Base-by-base conservation (phyloP, 2,329 filamentous ascomycete genomes). In the Monascus ruber region DNA sequence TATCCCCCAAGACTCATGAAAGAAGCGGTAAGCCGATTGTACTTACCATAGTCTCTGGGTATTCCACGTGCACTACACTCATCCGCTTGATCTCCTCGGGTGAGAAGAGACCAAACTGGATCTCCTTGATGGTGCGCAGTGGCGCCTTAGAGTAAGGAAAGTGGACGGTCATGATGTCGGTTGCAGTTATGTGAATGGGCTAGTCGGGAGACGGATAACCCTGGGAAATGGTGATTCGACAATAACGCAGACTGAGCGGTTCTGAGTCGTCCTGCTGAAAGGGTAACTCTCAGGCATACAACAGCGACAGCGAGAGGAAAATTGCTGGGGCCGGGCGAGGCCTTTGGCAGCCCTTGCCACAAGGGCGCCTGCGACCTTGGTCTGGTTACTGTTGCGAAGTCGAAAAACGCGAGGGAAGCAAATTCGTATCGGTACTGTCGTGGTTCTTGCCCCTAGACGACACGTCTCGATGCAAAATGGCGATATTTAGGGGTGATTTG, bases 61-160 rank as follows among this genome's bases (percentile, higher is more conserved):
- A 96, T 63, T 91, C 77, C 62, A 98, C 89, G 63, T 94, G 85
- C 53, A 81, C 84, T 47, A 96, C 89, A 67, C 88, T 95, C 86
- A 96, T 93, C 57, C 83, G 88, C 73, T 98, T 96, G 68, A 96
- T 94, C 72, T 98, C 93, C 64, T 98, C 91, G 25, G 91, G 91
- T 29, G 91, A 94, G 66, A 98, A 78, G 61, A 98, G 77, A 60
- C 91, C 91, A 62, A 98, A 98, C 73, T 98, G 93, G 56, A 98
- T 94, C 75, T 98, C 93, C 75, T 95, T 83, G 57, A 98, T 88
- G 51, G 84, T 94, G 74, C 91, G 89, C 76, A 96, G 76, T 65
- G 88, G 88, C 77, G 85, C 88, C 76, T 84, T 88, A 63, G 85
- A 94, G 68, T 87, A 85, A 59, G 83, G 75, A 60, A 94, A 94